These are phyloP conservation scores for Mycena alexandri DNA, from an alignment of 768 basidiomycete genomes.

Conservation along the genomic window DNA sequence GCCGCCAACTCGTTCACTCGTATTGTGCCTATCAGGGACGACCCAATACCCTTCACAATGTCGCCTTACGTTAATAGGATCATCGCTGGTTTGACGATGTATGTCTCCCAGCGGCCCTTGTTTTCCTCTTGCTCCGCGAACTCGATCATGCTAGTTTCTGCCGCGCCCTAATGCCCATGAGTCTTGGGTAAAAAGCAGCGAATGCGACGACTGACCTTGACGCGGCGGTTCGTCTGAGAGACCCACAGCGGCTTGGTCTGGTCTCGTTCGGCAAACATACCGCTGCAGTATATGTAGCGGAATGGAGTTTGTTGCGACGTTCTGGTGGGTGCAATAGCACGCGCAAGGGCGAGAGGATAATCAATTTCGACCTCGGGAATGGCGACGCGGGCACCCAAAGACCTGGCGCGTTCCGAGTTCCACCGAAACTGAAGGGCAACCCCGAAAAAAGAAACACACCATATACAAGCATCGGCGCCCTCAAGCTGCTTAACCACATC, in stretches of 20 bases:
- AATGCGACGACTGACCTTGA: conserved; percentile 9
- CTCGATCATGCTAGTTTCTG: conserved; percentile 12
- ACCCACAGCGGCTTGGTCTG: conserved; percentile 17
- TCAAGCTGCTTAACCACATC: conserved; percentile 5
- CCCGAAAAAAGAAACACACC: background rate
- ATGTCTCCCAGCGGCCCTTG: conserved; percentile 19
- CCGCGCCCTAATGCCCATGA: conserved; percentile 10
- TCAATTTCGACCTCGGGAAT: conserved; percentile 30
- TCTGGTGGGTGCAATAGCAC: background rate
- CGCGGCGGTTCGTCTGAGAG: background rate
- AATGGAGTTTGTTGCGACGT: conserved; percentile 1
- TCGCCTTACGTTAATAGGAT: background rate
- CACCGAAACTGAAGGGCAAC: no score
- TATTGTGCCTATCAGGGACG: conserved; percentile 4
- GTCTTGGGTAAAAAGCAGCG: background rate
- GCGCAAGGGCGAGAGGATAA: conserved; percentile 24
- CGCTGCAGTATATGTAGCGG: conserved; percentile 19
- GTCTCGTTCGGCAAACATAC: conserved; percentile 16
- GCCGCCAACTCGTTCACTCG: conserved; percentile 21
- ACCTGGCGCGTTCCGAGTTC: background rate
- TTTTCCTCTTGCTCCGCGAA: background rate
- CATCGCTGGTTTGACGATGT: conserved; percentile 20
- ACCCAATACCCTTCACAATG: background rate
- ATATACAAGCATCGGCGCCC: conserved; percentile 28
- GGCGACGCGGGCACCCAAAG: conserved; percentile 12